phyloP scores from a whole-genome alignment of 31 red algal species.

The Porphyra umbilicalis region DNA sequence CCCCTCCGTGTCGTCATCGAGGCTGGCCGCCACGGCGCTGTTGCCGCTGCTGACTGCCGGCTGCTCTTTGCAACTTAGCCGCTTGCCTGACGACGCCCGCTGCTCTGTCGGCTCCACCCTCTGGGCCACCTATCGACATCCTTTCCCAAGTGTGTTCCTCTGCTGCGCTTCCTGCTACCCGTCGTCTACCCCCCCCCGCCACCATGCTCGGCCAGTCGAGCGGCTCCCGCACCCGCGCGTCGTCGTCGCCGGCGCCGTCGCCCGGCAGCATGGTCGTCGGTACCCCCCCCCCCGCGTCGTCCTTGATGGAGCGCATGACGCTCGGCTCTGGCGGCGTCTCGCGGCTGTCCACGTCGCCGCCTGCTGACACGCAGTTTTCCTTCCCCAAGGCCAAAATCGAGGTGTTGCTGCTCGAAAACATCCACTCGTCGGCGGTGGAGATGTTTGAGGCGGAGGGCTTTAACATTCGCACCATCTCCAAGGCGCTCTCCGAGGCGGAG shows the following conservation, averaged over 20 bases:
- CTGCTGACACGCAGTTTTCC: conserved; percentile 17
- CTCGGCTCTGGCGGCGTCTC: background rate
- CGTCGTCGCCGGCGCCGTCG: background rate
- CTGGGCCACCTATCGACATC: no score
- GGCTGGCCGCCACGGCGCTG: no score
- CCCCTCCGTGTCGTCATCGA: no score
- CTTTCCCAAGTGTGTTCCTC: no score
- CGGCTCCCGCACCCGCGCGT: background rate
- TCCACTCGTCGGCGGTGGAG: conserved; percentile 49
- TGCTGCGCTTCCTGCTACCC: no score
- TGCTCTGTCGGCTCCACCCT: no score
- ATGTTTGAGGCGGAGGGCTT: conserved; percentile 69
- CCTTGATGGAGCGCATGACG: background rate
- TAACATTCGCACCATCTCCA: conserved; percentile 40
- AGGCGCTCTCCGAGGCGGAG: conserved; percentile 57
- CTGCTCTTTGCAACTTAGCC: no score
- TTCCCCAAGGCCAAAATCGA: conserved; percentile 74
- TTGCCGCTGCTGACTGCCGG: no score
- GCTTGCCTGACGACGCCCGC: no score
- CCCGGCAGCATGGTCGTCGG: background rate
- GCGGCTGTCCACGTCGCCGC: background rate
- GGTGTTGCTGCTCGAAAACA: conserved; percentile 78
- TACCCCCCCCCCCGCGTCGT: background rate
- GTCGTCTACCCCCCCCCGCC: background rate
- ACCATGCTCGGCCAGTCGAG: background rate